These are phyloP conservation scores for Tylopilus subfusipes DNA, from an alignment of 768 basidiomycete species.

Conservation along the genomic window DNA sequence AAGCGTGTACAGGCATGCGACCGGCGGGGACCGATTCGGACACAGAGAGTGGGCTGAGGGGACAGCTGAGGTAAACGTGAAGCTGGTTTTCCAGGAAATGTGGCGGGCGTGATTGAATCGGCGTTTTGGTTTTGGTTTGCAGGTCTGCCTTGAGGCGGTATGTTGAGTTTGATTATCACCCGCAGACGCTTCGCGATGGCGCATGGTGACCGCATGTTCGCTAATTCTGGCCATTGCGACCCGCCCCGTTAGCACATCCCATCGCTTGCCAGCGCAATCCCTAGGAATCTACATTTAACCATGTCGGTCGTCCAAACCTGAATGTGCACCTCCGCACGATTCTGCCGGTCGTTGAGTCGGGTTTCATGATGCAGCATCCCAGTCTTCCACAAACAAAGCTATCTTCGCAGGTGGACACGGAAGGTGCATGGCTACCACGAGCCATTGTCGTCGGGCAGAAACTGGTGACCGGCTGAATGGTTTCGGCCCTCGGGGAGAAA, in stretches of 20 bases:
- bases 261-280: conserved; percentile 13
- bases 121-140: conserved; percentile 24
- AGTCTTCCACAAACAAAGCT: too few relatives aligned
- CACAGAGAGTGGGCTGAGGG: conserved; percentile 10
- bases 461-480: neutral
- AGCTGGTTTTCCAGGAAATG: conserved; percentile 9
- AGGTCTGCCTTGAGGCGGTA: conserved; percentile 31
- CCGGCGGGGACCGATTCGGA: conserved; percentile 1
- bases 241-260: conserved; percentile 9
- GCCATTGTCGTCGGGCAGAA: neutral
- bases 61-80: conserved; percentile 31
- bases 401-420: too few relatives aligned
- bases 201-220: conserved; percentile 37
- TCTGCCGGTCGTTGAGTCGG: neutral
- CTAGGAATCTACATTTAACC: conserved; percentile 7
- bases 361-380: neutral
- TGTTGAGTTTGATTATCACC: conserved; percentile 23
- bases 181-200: conserved; percentile 25
- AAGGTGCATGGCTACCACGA: neutral
- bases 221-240: conserved; percentile 28
- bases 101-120: conserved; percentile 21
- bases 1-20: conserved; percentile 15
- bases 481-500: neutral
- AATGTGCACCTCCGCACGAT: neutral
- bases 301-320: neutral